A percentile compares a stretch with the other conserved stretches of the same genome.
Conservation (phyloP, 805 yeast genomes). For the Hanseniaspora taiwanica region DNA sequence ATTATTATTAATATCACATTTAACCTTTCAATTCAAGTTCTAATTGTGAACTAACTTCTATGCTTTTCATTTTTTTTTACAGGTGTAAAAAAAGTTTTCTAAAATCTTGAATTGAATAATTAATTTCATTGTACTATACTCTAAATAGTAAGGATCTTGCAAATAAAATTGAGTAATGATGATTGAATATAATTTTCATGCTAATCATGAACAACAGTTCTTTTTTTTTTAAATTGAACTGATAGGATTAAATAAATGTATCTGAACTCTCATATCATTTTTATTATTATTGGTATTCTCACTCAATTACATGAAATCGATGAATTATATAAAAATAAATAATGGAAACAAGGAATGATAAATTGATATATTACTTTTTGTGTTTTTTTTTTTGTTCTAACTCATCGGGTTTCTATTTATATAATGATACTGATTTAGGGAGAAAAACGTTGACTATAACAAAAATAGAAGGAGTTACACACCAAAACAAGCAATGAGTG, state of each 20-base stretch:
- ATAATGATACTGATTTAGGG: no score
- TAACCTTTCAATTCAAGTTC: background rate
- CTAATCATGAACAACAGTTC: slow-evolving; percentile 25
- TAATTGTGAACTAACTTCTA: background rate
- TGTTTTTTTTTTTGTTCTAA: no score
- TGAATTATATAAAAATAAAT: no score
- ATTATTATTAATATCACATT: background rate
- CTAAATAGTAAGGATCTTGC: slow-evolving; percentile 1
- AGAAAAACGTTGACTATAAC: no score
- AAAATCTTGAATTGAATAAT: background rate
- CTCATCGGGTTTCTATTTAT: no score
- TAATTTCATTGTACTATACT: no score
- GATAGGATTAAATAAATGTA: slow-evolving; percentile 6
- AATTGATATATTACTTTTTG: no score
- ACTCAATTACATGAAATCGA: background rate
- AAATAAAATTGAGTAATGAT: slow-evolving; percentile 3
- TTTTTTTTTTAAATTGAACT: slow-evolving; percentile 4
- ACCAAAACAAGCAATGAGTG: no score
- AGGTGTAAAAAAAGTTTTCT: background rate
- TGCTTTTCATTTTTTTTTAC: background rate
- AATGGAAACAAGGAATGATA: no score
- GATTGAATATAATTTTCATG: slow-evolving; percentile 18
- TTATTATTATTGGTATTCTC: background rate
- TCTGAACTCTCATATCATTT: slow-evolving; percentile 2
- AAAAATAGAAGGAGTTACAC: no score